Percentiles rank a stretch among this genome's conserved stretches.
These are phyloP conservation scores for Whalleya microplaca DNA, from an alignment of 2,329 filamentous ascomycete species.

Conservation along the genomic window DNA sequence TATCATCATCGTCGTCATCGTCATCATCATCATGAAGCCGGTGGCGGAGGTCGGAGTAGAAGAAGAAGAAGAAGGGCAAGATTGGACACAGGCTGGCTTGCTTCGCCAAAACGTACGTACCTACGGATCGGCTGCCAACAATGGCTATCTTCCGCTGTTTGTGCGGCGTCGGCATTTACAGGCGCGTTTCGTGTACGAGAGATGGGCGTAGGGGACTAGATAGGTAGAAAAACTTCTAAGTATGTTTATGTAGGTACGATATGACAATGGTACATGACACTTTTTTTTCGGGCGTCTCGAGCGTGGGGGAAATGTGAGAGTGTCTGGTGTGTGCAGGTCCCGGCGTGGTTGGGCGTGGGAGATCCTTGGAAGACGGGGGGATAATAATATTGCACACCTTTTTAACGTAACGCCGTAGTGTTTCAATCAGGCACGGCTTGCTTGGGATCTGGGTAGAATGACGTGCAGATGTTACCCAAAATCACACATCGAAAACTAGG, in stretches of 20 bases:
- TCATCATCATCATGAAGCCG: neutral
- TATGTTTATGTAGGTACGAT: neutral
- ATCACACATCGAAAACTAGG: conserved; percentile 15
- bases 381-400: conserved; percentile 8
- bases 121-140: conserved; percentile 79
- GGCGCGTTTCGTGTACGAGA: neutral
- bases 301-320: conserved; percentile 8
- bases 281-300: conserved; percentile 1
- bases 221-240: conserved; percentile 18
- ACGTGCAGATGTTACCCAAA: conserved; percentile 29
- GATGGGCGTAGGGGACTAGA: neutral
- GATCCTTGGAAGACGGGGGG: neutral
- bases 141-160: conserved; percentile 85
- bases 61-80: conserved; percentile 13
- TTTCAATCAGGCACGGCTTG: conserved; percentile 17
- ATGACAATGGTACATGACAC: conserved; percentile 17
- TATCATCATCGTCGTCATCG: no score
- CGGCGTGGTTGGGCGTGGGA: neutral
- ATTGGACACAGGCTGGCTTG: neutral
- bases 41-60: no score
- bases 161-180: conserved; percentile 63
- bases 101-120: conserved; percentile 58
- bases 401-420: conserved; percentile 12
- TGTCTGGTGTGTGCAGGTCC: conserved; percentile 3
- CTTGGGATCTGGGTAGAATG: conserved; percentile 16